Evolutionary conservation across 1,139 yeast genomes (phyloP), one percentile per base, ranked within the genome.

Genomic region (Blastobotrys ciferrii): DNA sequence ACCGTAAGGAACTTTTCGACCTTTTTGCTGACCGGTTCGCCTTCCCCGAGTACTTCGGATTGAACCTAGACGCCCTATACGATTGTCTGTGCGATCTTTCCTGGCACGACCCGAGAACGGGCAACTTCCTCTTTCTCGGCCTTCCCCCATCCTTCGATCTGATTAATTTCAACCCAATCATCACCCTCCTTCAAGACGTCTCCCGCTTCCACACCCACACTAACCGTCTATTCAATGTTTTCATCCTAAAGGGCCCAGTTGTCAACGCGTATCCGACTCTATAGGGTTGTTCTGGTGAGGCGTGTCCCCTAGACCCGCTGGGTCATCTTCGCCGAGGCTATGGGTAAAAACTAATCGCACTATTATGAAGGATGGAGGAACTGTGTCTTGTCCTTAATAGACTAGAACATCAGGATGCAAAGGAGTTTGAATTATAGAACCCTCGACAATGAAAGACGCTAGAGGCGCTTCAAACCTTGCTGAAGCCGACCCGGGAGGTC

Each of bases 31-130:
- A 50, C 35, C 36, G 53, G 12, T 52, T 57, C 41, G 51, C 49
- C 23, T 48, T 57, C 15, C 49, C 55, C 1, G 51, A 49, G 32
- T 48, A 48, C 45, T 57, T 45, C 41, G 60, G 59, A 6, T 50
- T 42, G 42, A 45, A 40, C 11, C 17, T 56, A 12, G 48, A 45
- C 6, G 58, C 59, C 11, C 38, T 57, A 25, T 51, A 48, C 39
- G 60, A 57, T 41, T 50, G 58, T 41, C 42, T 56, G 30, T 31
- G 35, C 18, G 50, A 49, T 35, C 47, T 30, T 6, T 42, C 40
- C 5, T 36, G 40, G 40, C 25, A 36, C 6, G 40, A 19, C n/a
- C 13, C 13, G 9, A 4, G 40, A 19, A 9, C 9, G 28, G 25
- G 25, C n/a, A 23, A 36, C 4, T 36, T 36, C 18, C 40, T 36